Base-by-base conservation (phyloP, 2,329 filamentous ascomycete species). In the Hypoxylon sp. region DNA sequence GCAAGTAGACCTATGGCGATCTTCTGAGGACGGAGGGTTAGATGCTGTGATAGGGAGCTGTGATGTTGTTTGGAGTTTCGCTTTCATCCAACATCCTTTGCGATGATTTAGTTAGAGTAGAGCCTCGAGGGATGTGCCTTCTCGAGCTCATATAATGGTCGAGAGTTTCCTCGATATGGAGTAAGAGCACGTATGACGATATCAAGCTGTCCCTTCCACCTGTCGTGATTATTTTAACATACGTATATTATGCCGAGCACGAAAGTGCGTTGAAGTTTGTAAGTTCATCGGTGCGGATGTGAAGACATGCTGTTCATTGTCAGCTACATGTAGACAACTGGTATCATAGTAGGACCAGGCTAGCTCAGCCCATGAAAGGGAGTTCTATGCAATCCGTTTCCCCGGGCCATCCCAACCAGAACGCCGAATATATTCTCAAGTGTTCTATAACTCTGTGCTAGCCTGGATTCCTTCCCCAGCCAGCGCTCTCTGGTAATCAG, bases 401-500 rank as follows among this genome's bases (percentile, higher is more conserved):
- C 52, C 32, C 34, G 32, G 9, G n/a, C 46, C 52, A 61, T 55
- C 61, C 53, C 41, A 48, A 51, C 47, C 48, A 46, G 32, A 60
- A 65, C 54, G 39, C 58, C 59, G 6, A 52, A 57, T 45, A 21
- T 21, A 9, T 19, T 63, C 56, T 47, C 39, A 48, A 23, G 7
- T 27, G 30, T 7, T 23, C 70, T 66, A 80, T 37, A 70, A 71
- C 70, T 86, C 83, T 0, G 82, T 85, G 27, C 82, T 84, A 9
- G 79, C 74, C 63, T 83, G 79, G 11, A 85, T 78, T 0, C 82
- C 82, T 72, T 88, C 88, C 62, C 92, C 90, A 37, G 88, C 88
- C 63, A 94, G 81, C 11, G 90, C 92, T 72, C 85, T 88, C 70
- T 87, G 83, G 75, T 96, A 97, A 74, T 90, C 87, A n/a, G 79